Percentiles rank a stretch among this genome's conserved stretches.
Conservation (phyloP, 208 protist species). For the Leishmania amazonensis region DNA sequence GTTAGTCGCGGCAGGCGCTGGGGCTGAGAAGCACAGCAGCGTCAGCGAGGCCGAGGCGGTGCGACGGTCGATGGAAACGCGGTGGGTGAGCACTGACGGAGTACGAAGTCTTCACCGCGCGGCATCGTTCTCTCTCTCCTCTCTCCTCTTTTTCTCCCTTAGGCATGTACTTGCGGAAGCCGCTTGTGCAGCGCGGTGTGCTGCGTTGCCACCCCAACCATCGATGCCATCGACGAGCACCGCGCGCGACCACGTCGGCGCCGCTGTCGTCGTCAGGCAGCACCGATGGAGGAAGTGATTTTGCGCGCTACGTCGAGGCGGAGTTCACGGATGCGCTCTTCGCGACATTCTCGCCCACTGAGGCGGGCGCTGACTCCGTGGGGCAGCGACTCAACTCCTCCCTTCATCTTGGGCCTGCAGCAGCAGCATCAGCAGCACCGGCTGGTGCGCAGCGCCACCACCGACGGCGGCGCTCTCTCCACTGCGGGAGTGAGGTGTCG, state of each 20-base stretch:
- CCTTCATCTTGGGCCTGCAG: neutral
- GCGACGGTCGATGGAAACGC: neutral
- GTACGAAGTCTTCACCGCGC: neutral
- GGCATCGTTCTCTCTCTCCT: neutral
- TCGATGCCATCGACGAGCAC: neutral
- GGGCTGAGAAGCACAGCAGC: neutral
- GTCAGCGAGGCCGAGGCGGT: neutral
- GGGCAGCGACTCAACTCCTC: neutral
- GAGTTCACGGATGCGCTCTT: conserved; percentile 25
- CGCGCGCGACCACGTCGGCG: neutral
- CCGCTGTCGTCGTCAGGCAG: conserved; percentile 13
- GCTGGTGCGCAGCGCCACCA: neutral
- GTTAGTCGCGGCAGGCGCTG: neutral
- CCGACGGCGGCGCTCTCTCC: conserved; percentile 12
- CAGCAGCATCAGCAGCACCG: neutral
- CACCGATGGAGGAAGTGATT: conserved; percentile 4
- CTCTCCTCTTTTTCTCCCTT: neutral
- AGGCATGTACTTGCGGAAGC: conserved; percentile 5
- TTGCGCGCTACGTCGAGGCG: conserved; percentile 14
- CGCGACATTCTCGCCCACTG: neutral
- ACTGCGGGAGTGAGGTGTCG: conserved; percentile 16
- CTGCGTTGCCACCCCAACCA: neutral
- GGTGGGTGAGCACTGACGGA: neutral
- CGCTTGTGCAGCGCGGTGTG: neutral
- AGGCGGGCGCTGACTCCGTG: neutral